These are phyloP conservation scores for Hanseniaspora clermontiae DNA, from an alignment of 805 yeast genomes.

Conservation along the genomic window DNA sequence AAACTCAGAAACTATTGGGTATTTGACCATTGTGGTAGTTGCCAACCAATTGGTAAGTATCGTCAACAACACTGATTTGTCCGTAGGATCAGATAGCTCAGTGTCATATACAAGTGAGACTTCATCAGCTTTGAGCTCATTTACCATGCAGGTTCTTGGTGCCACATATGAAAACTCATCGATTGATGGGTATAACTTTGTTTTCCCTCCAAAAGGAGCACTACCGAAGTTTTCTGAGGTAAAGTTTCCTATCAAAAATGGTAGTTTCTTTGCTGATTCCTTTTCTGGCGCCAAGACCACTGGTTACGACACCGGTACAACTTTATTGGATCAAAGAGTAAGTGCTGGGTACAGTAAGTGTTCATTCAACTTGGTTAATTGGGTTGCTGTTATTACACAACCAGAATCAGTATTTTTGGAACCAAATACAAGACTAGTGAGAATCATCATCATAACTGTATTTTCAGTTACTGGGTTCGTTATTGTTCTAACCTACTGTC, in stretches of 20 bases:
- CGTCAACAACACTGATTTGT: slow-evolving; percentile 25
- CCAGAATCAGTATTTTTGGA: slow-evolving; percentile 42
- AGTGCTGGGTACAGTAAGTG: slow-evolving; percentile 48
- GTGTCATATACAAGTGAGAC: slow-evolving; percentile 19
- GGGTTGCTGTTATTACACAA: slow-evolving; percentile 72
- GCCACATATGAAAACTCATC: slow-evolving; percentile 20
- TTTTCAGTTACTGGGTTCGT: slow-evolving; percentile 65
- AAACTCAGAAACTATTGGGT: slow-evolving; percentile 56
- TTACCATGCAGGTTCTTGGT: slow-evolving; percentile 19
- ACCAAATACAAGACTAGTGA: slow-evolving; percentile 49
- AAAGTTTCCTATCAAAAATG: slow-evolving; percentile 23
- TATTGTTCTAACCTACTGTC: slow-evolving; percentile 58
- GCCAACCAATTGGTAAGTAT: slow-evolving; percentile 34
- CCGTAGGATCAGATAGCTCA: background rate
- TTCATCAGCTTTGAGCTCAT: slow-evolving; percentile 27
- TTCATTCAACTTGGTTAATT: slow-evolving; percentile 34
- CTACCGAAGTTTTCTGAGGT: slow-evolving; percentile 16
- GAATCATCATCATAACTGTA: slow-evolving; percentile 65
- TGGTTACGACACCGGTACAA: slow-evolving; percentile 34
- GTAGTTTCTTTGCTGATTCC: slow-evolving; percentile 28
- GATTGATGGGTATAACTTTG: slow-evolving; percentile 31
- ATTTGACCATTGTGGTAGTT: slow-evolving; percentile 45
- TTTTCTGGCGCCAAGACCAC: slow-evolving; percentile 26
- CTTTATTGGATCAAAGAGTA: slow-evolving; percentile 31
- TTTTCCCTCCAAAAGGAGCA: slow-evolving; percentile 31